Evolutionary conservation across 163 green algal species (phyloP).

Genomic region (Scenedesmus sp.): DNA sequence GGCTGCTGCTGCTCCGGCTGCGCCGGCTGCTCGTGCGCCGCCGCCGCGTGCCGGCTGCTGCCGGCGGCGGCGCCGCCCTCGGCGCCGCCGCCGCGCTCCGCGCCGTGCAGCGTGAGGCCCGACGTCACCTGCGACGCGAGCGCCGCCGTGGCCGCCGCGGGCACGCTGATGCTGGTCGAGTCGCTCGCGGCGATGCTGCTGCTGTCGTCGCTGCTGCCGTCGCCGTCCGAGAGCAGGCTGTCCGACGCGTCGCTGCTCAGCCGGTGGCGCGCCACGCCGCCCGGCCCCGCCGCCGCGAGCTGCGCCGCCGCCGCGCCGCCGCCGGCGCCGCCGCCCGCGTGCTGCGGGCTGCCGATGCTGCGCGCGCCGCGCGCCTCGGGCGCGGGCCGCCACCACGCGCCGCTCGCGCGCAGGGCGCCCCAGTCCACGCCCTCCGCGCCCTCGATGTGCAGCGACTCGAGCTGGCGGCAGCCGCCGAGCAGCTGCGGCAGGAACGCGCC

Average conservation of each 20-base stretch:
- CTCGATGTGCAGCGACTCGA: conserved; percentile 54
- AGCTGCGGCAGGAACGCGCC: conserved; percentile 59
- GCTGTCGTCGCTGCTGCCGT: conserved; percentile 16
- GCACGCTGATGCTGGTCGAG: conserved; percentile 29
- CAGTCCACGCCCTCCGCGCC: conserved; percentile 56
- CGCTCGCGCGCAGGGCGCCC: conserved; percentile 6
- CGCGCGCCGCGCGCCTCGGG: neutral
- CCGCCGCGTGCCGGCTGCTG: neutral
- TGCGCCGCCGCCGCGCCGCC: neutral
- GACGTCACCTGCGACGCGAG: conserved; percentile 15
- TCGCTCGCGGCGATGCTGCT: neutral
- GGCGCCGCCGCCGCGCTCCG: neutral
- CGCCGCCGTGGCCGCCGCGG: conserved; percentile 6
- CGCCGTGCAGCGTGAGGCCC: too few relatives aligned
- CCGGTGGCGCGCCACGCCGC: neutral
- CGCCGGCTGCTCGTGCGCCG: neutral
- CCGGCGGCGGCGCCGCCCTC: neutral
- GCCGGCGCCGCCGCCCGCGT: neutral
- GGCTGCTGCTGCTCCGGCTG: conserved; percentile 15
- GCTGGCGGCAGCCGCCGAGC: conserved; percentile 51
- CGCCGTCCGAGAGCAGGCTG: neutral
- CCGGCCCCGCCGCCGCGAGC: neutral
- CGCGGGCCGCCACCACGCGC: neutral
- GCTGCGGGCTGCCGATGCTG: neutral
- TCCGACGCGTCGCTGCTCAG: conserved; percentile 13